Evolutionary conservation across 73 alveolate species (phyloP), one percentile per base, ranked within the genome.

Genomic region (Symbiodinium pilosum): DNA sequence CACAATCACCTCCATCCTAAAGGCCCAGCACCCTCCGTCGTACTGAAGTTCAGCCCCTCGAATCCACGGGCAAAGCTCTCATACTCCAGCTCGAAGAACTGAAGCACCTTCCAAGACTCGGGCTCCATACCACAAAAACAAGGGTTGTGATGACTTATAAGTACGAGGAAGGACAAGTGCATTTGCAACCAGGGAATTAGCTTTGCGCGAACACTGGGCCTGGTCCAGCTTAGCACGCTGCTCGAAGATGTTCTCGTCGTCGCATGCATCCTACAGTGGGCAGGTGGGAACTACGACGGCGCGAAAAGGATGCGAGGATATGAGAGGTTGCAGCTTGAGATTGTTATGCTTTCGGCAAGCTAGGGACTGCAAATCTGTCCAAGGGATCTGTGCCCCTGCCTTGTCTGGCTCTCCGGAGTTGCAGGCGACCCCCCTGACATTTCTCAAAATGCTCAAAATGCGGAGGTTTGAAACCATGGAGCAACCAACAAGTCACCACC

Each of bases 381-480:
- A n/a, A n/a, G n/a, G n/a, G n/a, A n/a, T n/a, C n/a, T n/a, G n/a
- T n/a, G n/a, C 42, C 54, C 43, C 21, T 4, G 4, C 52, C 43
- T 86, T 81, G 68, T 87, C 85, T 56, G 84, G 34, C 20, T 75
- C 81, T 20, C 94, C 94, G 36, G 41, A 68, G 38, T 86, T 34
- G 85, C 85, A 87, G 94, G 94, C 94, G 68, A 87, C 94, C 43
- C 73, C 94, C 94, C 94, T 87, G 94, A 73, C n/a, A n/a, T n/a
- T n/a, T n/a, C n/a, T n/a, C n/a, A n/a, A n/a, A n/a, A n/a, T n/a
- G n/a, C n/a, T n/a, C n/a, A n/a, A n/a, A n/a, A n/a, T n/a, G n/a
- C n/a, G n/a, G n/a, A n/a, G n/a, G n/a, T n/a, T n/a, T n/a, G n/a
- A n/a, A n/a, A n/a, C n/a, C n/a, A n/a, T n/a, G n/a, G n/a, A n/a